phyloP scores from a whole-genome alignment of 192 early-diverging fungal genomes.

The Entomortierella lignicola region DNA sequence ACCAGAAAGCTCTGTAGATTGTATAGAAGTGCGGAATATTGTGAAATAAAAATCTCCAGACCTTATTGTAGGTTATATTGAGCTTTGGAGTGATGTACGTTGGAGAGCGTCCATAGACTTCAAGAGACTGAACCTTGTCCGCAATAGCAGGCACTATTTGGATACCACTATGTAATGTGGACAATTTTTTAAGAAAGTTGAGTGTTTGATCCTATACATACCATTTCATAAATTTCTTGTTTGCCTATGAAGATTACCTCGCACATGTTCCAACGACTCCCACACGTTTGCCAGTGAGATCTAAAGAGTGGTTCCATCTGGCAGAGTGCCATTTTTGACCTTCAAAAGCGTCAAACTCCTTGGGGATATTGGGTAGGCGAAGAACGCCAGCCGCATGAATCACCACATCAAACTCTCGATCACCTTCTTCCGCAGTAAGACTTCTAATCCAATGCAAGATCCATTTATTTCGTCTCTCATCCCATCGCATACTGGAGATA shows the following conservation, averaged over 20 bases:
- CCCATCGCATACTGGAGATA: constrained; percentile 35
- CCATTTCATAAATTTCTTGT: too few species aligned
- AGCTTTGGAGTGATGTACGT: constrained; percentile 51
- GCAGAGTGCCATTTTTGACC: constrained; percentile 57
- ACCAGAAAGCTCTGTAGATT: constrained; percentile 43
- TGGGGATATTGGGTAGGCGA: constrained; percentile 47
- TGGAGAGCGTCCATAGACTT: constrained; percentile 58
- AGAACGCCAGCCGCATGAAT: constrained; percentile 54
- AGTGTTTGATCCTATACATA: too few species aligned
- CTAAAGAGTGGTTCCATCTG: constrained; percentile 54
- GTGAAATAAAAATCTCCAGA: constrained; percentile 43
- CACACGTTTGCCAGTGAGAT: constrained; percentile 58
- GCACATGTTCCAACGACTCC: constrained; percentile 60
- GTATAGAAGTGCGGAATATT: constrained; percentile 46
- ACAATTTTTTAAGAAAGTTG: neutral
- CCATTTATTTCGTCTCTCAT: constrained; percentile 36
- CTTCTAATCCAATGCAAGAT: constrained; percentile 28
- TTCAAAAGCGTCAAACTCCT: constrained; percentile 56
- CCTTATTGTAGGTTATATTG: constrained; percentile 27
- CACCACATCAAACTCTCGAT: constrained; percentile 43
- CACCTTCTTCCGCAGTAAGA: constrained; percentile 11
- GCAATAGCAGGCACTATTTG: constrained; percentile 58
- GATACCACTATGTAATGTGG: constrained; percentile 28
- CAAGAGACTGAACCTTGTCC: constrained; percentile 42
- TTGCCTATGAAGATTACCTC: constrained; percentile 19